phyloP scores from a whole-genome alignment of 805 yeast species.

The Pichia heedii region DNA sequence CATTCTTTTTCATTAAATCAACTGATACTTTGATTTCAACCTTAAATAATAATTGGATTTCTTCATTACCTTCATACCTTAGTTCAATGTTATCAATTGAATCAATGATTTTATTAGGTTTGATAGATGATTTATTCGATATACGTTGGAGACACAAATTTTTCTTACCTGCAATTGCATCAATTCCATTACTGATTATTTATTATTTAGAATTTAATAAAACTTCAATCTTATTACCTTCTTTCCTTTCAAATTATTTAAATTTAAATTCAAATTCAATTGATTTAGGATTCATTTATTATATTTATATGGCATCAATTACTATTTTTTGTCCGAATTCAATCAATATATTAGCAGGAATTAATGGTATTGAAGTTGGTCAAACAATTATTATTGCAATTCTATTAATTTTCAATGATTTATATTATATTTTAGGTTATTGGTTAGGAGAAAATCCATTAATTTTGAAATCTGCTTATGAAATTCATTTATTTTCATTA shows the following conservation, averaged over 20 bases:
- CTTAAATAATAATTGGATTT: conserved; percentile 30
- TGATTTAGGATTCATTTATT: conserved; percentile 75
- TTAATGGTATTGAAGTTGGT: conserved; percentile 95
- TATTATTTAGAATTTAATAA: conserved; percentile 92
- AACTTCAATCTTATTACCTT: conserved; percentile 79
- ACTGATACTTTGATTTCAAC: background rate
- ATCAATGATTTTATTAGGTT: conserved; percentile 75
- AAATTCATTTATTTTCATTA: conserved; percentile 75
- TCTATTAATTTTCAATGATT: conserved; percentile 67
- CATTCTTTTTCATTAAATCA: conserved; percentile 67
- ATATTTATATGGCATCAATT: conserved; percentile 81
- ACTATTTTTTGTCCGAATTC: conserved; percentile 95
- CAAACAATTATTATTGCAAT: conserved; percentile 75
- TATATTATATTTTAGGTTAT: conserved; percentile 53
- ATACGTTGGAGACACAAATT: conserved; percentile 97
- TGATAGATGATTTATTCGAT: conserved; percentile 92
- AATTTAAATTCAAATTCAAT: conserved; percentile 35
- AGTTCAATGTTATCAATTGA: conserved; percentile 79
- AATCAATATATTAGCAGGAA: conserved; percentile 91
- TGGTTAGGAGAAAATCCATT: conserved; percentile 24
- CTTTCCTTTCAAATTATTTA: conserved; percentile 40
- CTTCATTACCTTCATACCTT: conserved; percentile 74
- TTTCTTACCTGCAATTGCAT: conserved; percentile 88
- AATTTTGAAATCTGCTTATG: conserved; percentile 49
- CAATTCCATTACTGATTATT: conserved; percentile 83